A percentile compares a stretch with the other conserved stretches of the same genome.
Conservation (phyloP, 1,139 yeast species). For the Suhomyces ambrosiae region DNA sequence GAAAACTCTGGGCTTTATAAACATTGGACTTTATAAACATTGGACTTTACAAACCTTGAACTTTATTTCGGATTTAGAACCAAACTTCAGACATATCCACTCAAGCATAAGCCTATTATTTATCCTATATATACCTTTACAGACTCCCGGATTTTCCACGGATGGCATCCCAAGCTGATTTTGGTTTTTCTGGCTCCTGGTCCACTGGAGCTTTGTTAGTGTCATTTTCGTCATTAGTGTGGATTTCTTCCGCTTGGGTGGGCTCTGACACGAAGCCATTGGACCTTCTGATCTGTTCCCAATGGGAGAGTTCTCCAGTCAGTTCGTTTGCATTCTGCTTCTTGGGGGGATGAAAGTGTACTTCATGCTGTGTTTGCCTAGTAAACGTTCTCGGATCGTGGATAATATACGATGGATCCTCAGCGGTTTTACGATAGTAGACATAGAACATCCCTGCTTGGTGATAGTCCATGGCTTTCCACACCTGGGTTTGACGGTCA, state of each 20-base stretch:
- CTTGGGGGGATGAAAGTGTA: conserved; percentile 28
- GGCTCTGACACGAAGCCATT: conserved; percentile 28
- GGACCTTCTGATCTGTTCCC: conserved; percentile 36
- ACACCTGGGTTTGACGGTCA: conserved; percentile 28
- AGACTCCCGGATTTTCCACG: conserved; percentile 12
- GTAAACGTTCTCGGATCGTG: conserved; percentile 41
- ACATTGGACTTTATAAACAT: too few relatives aligned
- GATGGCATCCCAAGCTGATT: conserved; percentile 22
- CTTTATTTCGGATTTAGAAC: too few relatives aligned
- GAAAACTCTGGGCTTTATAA: too few relatives aligned
- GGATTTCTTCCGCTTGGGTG: not conserved
- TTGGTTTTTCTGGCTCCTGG: too few relatives aligned
- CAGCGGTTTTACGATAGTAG: conserved; percentile 37
- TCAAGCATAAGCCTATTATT: too few relatives aligned
- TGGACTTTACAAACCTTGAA: too few relatives aligned
- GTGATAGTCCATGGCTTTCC: conserved; percentile 43
- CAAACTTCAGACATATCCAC: too few relatives aligned
- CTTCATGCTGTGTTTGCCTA: conserved; percentile 28
- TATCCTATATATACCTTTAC: too few relatives aligned
- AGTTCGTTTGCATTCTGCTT: not conserved
- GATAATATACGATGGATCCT: conserved; percentile 37
- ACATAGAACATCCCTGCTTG: conserved; percentile 40
- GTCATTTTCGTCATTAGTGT: too few relatives aligned
- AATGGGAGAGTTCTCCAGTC: conserved; percentile 18
- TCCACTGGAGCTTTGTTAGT: too few relatives aligned